Evolutionary conservation across 2,329 filamentous ascomycete genomes (phyloP).

Genomic region (Xylaria multiplex): DNA sequence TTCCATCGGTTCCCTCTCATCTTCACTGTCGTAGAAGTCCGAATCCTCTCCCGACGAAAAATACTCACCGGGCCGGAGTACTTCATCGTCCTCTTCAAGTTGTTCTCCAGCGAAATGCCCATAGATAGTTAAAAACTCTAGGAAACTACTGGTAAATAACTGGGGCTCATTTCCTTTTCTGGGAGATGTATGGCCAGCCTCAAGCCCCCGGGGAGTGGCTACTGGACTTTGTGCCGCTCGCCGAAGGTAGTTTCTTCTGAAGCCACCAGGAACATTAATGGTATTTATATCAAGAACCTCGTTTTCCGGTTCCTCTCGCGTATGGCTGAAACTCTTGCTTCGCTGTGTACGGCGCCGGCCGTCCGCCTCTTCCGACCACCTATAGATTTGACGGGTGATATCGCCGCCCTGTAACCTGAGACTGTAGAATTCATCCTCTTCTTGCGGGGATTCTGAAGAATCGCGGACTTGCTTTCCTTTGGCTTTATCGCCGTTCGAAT

Average conservation of each 20-base stretch:
- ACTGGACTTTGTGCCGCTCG: slow-evolving; percentile 74
- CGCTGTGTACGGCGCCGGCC: slow-evolving; percentile 74
- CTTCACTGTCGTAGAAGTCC: slow-evolving; percentile 65
- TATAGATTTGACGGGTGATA: slow-evolving; percentile 93
- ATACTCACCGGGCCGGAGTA: slow-evolving; percentile 86
- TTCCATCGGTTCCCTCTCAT: slow-evolving; percentile 84
- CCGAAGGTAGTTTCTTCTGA: slow-evolving; percentile 88
- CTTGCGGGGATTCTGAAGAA: slow-evolving; percentile 52
- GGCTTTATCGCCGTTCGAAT: slow-evolving; percentile 51
- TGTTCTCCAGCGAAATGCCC: slow-evolving; percentile 98
- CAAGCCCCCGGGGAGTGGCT: slow-evolving; percentile 53
- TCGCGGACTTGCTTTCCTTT: slow-evolving; percentile 65
- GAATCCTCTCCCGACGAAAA: slow-evolving; percentile 82
- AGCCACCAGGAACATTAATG: slow-evolving; percentile 93
- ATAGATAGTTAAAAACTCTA: slow-evolving; percentile 94
- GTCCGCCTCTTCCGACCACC: slow-evolving; percentile 92
- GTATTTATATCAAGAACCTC: slow-evolving; percentile 86
- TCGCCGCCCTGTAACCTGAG: slow-evolving; percentile 92
- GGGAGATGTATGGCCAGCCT: slow-evolving; percentile 51
- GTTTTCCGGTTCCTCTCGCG: slow-evolving; percentile 80
- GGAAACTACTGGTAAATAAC: slow-evolving; percentile 88
- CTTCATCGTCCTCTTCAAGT: slow-evolving; percentile 95
- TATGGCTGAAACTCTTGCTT: slow-evolving; percentile 87
- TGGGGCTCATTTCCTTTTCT: slow-evolving; percentile 60
- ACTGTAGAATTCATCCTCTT: slow-evolving; percentile 90